Evolutionary conservation across 768 basidiomycete species (phyloP).

Genomic region (Podaxis carcinomalis): DNA sequence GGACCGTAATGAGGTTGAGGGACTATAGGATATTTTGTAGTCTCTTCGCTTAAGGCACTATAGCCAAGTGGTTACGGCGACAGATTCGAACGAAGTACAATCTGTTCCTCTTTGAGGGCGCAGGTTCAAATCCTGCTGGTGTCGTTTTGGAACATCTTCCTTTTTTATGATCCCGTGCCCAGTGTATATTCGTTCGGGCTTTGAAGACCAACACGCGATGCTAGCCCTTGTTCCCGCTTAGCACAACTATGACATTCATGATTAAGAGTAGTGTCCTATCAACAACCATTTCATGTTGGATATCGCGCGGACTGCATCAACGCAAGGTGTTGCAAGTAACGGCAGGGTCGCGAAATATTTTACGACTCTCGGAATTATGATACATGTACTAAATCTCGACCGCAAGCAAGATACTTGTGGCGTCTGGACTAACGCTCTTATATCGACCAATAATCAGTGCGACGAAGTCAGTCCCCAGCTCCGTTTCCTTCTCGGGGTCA

Average conservation of each 20-base stretch:
- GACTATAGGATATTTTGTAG: not conserved
- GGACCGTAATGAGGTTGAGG: too few relatives aligned
- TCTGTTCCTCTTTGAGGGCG: conserved; percentile 27
- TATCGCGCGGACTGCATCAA: too few relatives aligned
- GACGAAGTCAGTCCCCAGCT: not conserved
- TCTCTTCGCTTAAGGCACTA: conserved; percentile 28
- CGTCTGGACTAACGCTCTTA: not conserved
- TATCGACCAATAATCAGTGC: conserved; percentile 7
- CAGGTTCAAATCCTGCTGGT: conserved; percentile 35
- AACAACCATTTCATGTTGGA: too few relatives aligned
- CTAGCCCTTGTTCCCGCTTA: too few relatives aligned
- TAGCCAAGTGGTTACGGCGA: conserved; percentile 80
- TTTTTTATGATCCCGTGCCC: not conserved
- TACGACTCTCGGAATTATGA: not conserved
- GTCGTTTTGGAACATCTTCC: conserved; percentile 16
- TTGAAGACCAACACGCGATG: too few relatives aligned
- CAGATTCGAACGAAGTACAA: conserved; percentile 48
- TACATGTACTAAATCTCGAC: not conserved
- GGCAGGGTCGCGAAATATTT: not conserved
- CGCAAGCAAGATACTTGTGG: not conserved
- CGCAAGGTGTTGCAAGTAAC: too few relatives aligned
- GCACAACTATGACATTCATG: too few relatives aligned
- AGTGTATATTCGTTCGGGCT: not conserved
- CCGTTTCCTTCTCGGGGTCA: not conserved
- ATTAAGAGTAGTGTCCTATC: too few relatives aligned